Evolutionary conservation across 192 early-diverging fungal species (phyloP), one percentile per base, ranked within the genome.

Genomic region (Haplosporangium gracile): DNA sequence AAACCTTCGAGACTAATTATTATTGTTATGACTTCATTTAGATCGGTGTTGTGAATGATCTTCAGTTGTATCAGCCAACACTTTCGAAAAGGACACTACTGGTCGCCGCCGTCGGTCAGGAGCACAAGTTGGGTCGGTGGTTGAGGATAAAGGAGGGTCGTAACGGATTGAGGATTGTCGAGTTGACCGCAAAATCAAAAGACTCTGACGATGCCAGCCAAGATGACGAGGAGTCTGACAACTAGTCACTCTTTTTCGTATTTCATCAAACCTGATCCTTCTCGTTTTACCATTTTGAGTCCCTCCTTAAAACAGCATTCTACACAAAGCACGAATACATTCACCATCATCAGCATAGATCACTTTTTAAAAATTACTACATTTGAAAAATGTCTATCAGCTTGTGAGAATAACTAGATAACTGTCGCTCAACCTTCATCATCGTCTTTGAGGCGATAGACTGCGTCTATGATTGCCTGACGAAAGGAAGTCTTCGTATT

Each of bases 41-140:
- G 82, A 36, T 74, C 68, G 83, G 83, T 45, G 68, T 85, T 22
- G 78, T 85, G 38, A 85, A 85, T 45, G 83, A 80, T 39, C 78
- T 85, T 76, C 83, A 85, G 68, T 34, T 85, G 40, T 85, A 85
- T 36, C 74, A 80, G 60, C 83, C 89, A 24, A 80, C 70, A 15
- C 82, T 89, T 32, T 82, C 83, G 18, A 88, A 88, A 55, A 84
- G 81, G 60, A 92, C 89, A 16, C 49, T 89, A 47, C 76, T 99
- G 49, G 92, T 93, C 5, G 93, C 92, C 2, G 98, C 92, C 8
- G 87, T 95, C 49, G 98, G 97, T 29, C 96, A 97, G 83, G 98
- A 99, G 88, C 96, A 97, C 78, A 91, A 93, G 78, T 79, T 96
- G 53, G 98, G 98, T 16, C 93, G 98, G 63, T 99, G 98, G 98